Evolutionary conservation across 768 basidiomycete genomes (phyloP).

Genomic region (Erythrobasidium yunnanense): DNA sequence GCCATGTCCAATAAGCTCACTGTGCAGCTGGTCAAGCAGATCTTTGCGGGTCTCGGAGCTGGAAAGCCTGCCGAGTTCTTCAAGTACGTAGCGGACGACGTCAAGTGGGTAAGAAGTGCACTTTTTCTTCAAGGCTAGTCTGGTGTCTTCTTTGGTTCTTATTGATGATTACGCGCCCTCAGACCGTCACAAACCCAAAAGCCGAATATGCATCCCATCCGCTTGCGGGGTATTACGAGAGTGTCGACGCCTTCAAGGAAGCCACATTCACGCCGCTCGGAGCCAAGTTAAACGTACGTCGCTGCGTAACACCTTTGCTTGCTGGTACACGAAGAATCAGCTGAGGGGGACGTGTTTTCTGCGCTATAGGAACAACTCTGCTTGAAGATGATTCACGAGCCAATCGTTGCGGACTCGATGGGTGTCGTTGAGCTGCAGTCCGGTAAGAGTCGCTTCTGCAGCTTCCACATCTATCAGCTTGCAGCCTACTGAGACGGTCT

Average conservation of each 20-base stretch:
- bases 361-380: background rate
- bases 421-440: background rate
- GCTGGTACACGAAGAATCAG: background rate
- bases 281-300: background rate
- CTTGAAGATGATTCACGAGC: background rate
- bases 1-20: no score
- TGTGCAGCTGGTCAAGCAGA: background rate
- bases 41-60: background rate
- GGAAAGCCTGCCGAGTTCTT: background rate
- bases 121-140: no score
- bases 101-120: background rate
- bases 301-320: background rate
- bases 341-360: background rate
- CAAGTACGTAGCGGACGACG: background rate
- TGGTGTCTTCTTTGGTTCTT: no score
- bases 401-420: background rate
- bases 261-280: conserved; percentile 3
- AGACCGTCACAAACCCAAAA: conserved; percentile 9
- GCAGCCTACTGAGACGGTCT: no score
- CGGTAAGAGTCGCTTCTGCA: no score
- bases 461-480: no score
- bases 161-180: no score
- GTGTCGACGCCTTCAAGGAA: background rate
- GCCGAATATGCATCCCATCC: background rate
- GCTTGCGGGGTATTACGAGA: conserved; percentile 1